Base-by-base conservation (phyloP, 2,329 filamentous ascomycete species). In the Penicillium brasilianum region DNA sequence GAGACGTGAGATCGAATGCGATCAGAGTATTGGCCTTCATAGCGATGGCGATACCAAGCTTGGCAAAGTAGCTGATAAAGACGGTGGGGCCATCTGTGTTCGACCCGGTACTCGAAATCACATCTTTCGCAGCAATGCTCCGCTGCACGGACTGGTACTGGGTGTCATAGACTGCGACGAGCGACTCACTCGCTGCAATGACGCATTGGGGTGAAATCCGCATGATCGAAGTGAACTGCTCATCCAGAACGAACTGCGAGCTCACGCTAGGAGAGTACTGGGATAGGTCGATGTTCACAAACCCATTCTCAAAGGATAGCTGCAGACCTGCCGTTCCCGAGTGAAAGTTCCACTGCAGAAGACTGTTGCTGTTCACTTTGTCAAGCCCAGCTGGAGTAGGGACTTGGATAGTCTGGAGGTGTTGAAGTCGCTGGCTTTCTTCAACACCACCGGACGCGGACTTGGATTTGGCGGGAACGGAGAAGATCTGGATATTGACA, bases 131-230 rank as follows among this genome's bases (percentile, higher is more conserved):
- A 14, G 75, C 62, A 55, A 80, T 76, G 56, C 76, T 77, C 55
- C 78, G 76, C 63, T 81, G 80, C 14, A 81, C 71, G 1, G 80
- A 80, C 62, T 77, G 74, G 64, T 80, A 82, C 51, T 79, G 77
- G n/a, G 80, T 77, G 64, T 82, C 79, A 57, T 81, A 80, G 7
- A 82, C 66, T 2, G 76, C 78, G 25, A 83, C 68, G n/a, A 76
- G 69, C 16, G 78, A 78, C 41, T 77, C 68, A 25, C 74, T 76
- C 9, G 77, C 77, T 9, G 71, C 78, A 55, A 81, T 78, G 13
- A 81, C 74, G 14, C 76, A 76, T 49, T 77, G 75, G 6, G 77
- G 71, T 6, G 79, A 80, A 44, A 81, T 72, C 32, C 78, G 78
- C 72, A 81, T 75, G 34, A 79, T 65, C 1, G 79, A 81, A 1